Percentiles rank a stretch among this genome's conserved stretches.
These are phyloP conservation scores for Grosmannia huntii DNA, from an alignment of 2,329 filamentous ascomycete species.

Conservation along the genomic window DNA sequence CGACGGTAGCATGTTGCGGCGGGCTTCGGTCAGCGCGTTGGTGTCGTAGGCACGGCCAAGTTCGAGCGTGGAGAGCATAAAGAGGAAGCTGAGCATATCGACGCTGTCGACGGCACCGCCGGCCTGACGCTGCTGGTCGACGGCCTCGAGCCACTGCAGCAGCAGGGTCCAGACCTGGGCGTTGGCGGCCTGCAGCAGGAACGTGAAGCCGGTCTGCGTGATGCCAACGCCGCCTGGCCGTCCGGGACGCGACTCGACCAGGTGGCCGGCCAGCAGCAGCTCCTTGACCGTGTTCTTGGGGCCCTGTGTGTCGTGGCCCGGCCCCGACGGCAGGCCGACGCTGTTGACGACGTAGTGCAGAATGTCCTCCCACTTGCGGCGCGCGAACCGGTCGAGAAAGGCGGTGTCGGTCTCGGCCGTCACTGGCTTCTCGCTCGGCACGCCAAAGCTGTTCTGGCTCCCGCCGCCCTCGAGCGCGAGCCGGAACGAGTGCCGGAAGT, in stretches of 20 bases:
- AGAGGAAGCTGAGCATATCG: slow-evolving; percentile 91
- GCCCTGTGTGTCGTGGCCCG: slow-evolving; percentile 29
- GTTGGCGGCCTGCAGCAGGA: slow-evolving; percentile 87
- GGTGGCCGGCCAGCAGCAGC: slow-evolving; percentile 64
- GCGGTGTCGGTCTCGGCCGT: slow-evolving; percentile 51
- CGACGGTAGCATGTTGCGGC: slow-evolving; percentile 79
- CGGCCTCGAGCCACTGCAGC: slow-evolving; percentile 82
- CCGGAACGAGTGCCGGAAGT: slow-evolving; percentile 73
- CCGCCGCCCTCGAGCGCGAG: slow-evolving; percentile 81
- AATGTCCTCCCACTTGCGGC: slow-evolving; percentile 89
- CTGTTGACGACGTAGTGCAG: slow-evolving; percentile 87
- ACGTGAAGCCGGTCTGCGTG: slow-evolving; percentile 87
- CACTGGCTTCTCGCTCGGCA: slow-evolving; percentile 56
- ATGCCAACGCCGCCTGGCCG: slow-evolving; percentile 48
- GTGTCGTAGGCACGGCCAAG: slow-evolving; percentile 87
- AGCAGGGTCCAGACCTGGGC: slow-evolving; percentile 94
- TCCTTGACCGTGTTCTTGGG: slow-evolving; percentile 73
- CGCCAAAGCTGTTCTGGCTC: slow-evolving; percentile 77
- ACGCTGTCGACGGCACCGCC: slow-evolving; percentile 72
- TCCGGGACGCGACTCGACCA: slow-evolving; percentile 50
- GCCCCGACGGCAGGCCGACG: slow-evolving; percentile 37
- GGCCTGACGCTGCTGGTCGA: slow-evolving; percentile 37
- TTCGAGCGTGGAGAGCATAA: slow-evolving; percentile 86
- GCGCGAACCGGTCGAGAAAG: slow-evolving; percentile 75
- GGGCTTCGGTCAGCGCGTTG: slow-evolving; percentile 64